phyloP scores from a whole-genome alignment of 768 basidiomycete genomes.

The Boletellus ananiceps region DNA sequence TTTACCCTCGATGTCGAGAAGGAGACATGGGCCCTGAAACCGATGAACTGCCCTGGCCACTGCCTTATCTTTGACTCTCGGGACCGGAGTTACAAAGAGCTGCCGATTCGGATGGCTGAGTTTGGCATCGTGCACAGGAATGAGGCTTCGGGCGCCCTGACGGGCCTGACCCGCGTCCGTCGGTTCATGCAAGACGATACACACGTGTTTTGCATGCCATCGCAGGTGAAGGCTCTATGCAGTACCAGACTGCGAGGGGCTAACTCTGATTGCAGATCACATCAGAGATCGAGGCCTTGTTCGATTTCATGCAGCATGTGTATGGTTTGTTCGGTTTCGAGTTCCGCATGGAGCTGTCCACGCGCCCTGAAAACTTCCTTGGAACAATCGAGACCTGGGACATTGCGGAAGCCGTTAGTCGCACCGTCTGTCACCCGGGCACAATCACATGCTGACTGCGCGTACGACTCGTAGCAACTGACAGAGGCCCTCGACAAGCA shows the following conservation, averaged over 20 bases:
- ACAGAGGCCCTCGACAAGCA: slow-evolving; percentile 76
- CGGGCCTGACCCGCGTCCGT: slow-evolving; percentile 88
- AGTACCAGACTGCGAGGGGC: neutral
- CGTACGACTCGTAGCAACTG: slow-evolving; percentile 57
- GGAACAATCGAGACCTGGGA: slow-evolving; percentile 91
- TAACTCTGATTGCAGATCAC: slow-evolving; percentile 53
- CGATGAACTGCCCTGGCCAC: slow-evolving; percentile 99
- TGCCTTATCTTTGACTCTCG: slow-evolving; percentile 93
- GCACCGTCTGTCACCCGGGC: neutral
- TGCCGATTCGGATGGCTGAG: slow-evolving; percentile 97
- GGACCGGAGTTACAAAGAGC: slow-evolving; percentile 90
- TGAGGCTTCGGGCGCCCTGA: slow-evolving; percentile 91
- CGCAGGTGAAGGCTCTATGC: slow-evolving; percentile 50
- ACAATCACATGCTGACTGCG: slow-evolving; percentile 4
- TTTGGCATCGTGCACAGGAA: slow-evolving; percentile 97
- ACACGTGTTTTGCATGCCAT: slow-evolving; percentile 96
- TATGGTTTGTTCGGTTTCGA: slow-evolving; percentile 95
- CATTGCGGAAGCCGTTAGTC: slow-evolving; percentile 69
- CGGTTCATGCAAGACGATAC: slow-evolving; percentile 98
- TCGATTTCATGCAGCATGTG: slow-evolving; percentile 92
- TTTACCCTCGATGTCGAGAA: slow-evolving; percentile 93
- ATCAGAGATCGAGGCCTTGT: slow-evolving; percentile 78
- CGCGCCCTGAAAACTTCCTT: slow-evolving; percentile 91
- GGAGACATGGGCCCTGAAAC: slow-evolving; percentile 93
- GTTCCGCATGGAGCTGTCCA: slow-evolving; percentile 91